Percentiles rank a stretch among this genome's conserved stretches.
phyloP scores from a whole-genome alignment of 371 early-diverging fungal species.

The Apophysomyces elegans region DNA sequence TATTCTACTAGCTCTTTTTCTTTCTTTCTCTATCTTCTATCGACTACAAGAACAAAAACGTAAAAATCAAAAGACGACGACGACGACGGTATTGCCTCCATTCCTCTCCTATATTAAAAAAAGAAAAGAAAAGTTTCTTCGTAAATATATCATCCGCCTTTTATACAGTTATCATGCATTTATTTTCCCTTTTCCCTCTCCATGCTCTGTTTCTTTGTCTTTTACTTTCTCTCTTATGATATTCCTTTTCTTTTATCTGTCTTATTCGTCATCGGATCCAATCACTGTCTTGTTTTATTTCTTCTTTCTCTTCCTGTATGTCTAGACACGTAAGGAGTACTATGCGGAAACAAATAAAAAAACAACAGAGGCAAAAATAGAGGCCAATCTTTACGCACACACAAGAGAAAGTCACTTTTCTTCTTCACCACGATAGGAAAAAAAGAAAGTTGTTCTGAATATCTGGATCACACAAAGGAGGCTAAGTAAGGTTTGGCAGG shows the following conservation, averaged over 20 bases:
- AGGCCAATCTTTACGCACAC: not conserved
- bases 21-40: not conserved
- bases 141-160: not conserved
- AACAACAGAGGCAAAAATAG: not conserved
- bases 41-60: not conserved
- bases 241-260: conserved; percentile 6
- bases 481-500: not conserved
- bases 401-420: not conserved
- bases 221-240: not conserved
- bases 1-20: not conserved
- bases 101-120: no score
- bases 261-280: no score
- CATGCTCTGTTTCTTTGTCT: conserved; percentile 1
- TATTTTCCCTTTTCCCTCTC: not conserved
- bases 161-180: not conserved
- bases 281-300: no score
- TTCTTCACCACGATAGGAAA: not conserved
- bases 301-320: not conserved
- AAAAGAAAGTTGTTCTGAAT: conserved; percentile 8
- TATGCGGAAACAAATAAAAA: not conserved
- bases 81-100: no score
- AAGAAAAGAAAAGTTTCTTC: no score
- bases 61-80: no score
- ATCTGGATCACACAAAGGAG: conserved; percentile 1
- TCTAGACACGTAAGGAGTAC: not conserved